Percentiles rank a stretch among this genome's conserved stretches.
phyloP scores from a whole-genome alignment of 805 yeast genomes.

The Wickerhamomyces hampshirensis region DNA sequence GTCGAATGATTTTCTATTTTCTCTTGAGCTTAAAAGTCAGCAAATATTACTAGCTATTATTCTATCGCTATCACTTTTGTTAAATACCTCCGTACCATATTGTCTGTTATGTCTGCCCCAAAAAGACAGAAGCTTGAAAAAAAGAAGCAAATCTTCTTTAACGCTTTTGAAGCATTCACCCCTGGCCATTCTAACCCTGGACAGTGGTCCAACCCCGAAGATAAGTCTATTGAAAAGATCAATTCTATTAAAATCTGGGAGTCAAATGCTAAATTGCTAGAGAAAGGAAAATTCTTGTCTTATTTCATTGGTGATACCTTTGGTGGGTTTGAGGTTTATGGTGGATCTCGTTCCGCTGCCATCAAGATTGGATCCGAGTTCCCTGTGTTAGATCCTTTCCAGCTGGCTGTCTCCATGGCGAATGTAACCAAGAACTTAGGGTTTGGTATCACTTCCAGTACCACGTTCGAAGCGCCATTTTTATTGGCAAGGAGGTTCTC shows the following conservation, averaged over 20 bases:
- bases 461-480: constrained; percentile 40
- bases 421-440: constrained; percentile 34
- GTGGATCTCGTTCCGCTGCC: constrained; percentile 33
- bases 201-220: constrained; percentile 20
- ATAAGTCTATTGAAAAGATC: constrained; percentile 13
- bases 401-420: constrained; percentile 33
- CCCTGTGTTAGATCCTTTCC: constrained; percentile 32
- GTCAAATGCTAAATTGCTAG: constrained; percentile 28
- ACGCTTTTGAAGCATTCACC: too few species aligned
- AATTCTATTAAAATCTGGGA: constrained; percentile 16
- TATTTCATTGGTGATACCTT: constrained; percentile 35
- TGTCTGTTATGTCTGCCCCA: too few species aligned
- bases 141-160: too few species aligned
- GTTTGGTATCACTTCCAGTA: constrained; percentile 38
- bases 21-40: too few species aligned
- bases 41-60: too few species aligned
- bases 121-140: too few species aligned
- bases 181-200: too few species aligned
- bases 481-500: constrained; percentile 37
- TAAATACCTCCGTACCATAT: too few species aligned
- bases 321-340: constrained; percentile 36
- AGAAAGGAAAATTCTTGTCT: constrained; percentile 33
- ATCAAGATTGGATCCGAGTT: constrained; percentile 25
- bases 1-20: too few species aligned
- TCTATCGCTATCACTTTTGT: too few species aligned